phyloP scores from a whole-genome alignment of 306 rosid genomes.

The Glycine tomentella region DNA sequence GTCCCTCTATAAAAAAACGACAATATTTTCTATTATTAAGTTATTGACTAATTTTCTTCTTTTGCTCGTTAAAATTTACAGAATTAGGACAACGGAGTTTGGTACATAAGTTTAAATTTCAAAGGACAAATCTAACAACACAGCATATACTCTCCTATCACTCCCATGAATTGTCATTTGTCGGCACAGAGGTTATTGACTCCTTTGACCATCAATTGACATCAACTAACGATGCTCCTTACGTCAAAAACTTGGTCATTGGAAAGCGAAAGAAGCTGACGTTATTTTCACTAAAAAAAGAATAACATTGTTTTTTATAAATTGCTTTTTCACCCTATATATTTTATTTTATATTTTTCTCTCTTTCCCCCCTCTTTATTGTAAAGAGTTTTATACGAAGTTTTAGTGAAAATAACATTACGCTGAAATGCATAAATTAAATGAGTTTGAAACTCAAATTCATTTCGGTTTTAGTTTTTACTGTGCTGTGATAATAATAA shows the following conservation, averaged over 20 bases:
- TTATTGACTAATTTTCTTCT: constrained; percentile 5
- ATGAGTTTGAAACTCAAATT: not conserved
- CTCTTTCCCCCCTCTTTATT: not conserved
- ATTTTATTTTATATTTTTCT: not conserved
- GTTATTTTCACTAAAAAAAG: not conserved
- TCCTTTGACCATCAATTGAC: constrained; percentile 48
- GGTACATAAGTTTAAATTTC: constrained; percentile 28
- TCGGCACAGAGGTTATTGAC: constrained; percentile 54
- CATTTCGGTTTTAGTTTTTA: not conserved
- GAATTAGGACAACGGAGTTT: not conserved
- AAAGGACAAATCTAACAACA: constrained; percentile 31
- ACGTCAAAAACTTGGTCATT: constrained; percentile 28
- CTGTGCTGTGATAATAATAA: not conserved
- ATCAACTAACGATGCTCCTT: constrained; percentile 42
- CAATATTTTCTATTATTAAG: no score
- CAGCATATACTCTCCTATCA: not conserved
- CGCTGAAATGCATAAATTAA: not conserved
- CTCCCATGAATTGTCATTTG: constrained; percentile 43
- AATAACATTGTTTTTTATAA: not conserved
- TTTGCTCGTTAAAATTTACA: constrained; percentile 5
- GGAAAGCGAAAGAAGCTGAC: not conserved
- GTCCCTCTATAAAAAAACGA: not conserved
- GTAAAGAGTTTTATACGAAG: not conserved
- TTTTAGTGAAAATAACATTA: not conserved
- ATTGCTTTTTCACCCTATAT: not conserved